Evolutionary conservation across 164 flowering plant genomes (phyloP).

Genomic region (grape (Vitis vinifera)): DNA sequence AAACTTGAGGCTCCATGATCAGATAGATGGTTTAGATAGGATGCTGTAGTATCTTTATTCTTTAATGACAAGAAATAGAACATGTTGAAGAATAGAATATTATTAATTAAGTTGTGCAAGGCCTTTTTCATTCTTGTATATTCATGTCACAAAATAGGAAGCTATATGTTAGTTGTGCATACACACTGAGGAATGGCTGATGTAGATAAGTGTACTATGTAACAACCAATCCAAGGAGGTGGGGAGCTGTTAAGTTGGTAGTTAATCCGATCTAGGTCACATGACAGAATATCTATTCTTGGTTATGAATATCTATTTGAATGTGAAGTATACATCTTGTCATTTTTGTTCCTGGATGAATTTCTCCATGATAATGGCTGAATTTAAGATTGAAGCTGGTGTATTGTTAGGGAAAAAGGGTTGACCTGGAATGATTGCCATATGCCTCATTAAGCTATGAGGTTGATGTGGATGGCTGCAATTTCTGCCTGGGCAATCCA

Average conservation of each 20-base stretch:
- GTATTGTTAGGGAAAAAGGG: too few relatives aligned
- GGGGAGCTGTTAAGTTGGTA: not conserved
- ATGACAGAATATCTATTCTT: not conserved
- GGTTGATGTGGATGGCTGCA: not conserved
- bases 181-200: not conserved
- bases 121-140: too few relatives aligned
- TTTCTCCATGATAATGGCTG: too few relatives aligned
- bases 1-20: slow-evolving; percentile 1
- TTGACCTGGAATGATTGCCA: not conserved
- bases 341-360: too few relatives aligned
- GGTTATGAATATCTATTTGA: too few relatives aligned
- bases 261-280: slow-evolving; percentile 1
- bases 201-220: not conserved
- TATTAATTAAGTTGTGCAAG: too few relatives aligned
- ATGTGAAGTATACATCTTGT: too few relatives aligned
- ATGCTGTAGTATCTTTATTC: not conserved
- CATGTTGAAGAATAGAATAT: too few relatives aligned
- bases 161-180: not conserved
- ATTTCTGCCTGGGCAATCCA: not conserved
- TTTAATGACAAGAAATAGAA: too few relatives aligned
- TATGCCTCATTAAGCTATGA: not conserved
- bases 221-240: not conserved
- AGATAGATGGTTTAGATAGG: not conserved
- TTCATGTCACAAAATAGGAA: too few relatives aligned
- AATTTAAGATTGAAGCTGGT: too few relatives aligned